phyloP scores from a whole-genome alignment of 2,329 filamentous ascomycete species.

The Nemania bipapillata region DNA sequence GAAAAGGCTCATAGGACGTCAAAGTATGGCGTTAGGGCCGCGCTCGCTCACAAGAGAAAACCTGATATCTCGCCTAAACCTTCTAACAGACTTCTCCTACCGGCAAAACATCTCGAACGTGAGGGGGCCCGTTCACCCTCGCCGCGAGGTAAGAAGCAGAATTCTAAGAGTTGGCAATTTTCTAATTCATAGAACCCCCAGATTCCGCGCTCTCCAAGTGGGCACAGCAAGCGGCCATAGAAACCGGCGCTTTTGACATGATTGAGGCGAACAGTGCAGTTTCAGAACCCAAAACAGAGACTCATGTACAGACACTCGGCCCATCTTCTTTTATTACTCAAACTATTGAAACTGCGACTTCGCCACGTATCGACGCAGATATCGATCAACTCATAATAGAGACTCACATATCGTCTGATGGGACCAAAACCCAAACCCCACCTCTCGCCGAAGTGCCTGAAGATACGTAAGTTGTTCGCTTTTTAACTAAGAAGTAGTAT shows the following conservation, averaged over 20 bases:
- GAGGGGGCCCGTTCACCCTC: conserved; percentile 46
- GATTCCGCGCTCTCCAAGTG: conserved; percentile 61
- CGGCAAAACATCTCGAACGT: conserved; percentile 40
- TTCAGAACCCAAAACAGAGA: conserved; percentile 48
- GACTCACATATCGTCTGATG: conserved; percentile 54
- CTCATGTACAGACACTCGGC: conserved; percentile 55
- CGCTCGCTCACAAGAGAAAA: conserved; percentile 42
- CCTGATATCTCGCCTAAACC: conserved; percentile 40
- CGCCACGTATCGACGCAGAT: conserved; percentile 51
- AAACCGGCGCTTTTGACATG: conserved; percentile 51
- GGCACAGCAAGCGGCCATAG: conserved; percentile 54
- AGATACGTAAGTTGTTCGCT: conserved; percentile 44
- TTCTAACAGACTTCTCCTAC: conserved; percentile 31
- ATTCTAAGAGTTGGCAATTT: not conserved
- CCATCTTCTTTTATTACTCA: conserved; percentile 58
- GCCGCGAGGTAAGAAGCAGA: conserved; percentile 50
- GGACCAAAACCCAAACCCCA: conserved; percentile 44
- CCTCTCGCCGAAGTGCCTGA: conserved; percentile 49
- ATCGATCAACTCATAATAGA: conserved; percentile 52
- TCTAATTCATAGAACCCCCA: conserved; percentile 34
- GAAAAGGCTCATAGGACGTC: conserved; percentile 41
- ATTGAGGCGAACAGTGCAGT: conserved; percentile 49
- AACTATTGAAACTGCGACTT: conserved; percentile 54
- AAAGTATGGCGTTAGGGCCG: conserved; percentile 43
- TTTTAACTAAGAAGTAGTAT: not conserved